These are phyloP conservation scores for Nemania sp. DNA, from an alignment of 2,329 filamentous ascomycete species.

Conservation along the genomic window DNA sequence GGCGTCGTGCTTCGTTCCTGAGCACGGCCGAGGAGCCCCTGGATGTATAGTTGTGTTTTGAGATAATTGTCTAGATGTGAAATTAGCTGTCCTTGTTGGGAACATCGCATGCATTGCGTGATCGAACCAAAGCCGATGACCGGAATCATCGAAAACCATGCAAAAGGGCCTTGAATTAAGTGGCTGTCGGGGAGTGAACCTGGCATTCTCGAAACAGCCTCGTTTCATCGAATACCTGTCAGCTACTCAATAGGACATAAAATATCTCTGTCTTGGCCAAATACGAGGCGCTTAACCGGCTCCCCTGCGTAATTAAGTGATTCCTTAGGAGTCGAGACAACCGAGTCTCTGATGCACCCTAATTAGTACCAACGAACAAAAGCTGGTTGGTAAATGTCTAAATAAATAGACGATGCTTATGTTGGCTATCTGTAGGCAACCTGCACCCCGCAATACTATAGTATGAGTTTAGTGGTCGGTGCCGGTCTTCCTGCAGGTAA, in stretches of 20 bases:
- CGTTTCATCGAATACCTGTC: neutral
- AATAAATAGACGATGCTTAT: no score
- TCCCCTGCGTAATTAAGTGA: neutral
- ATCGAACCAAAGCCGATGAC: neutral
- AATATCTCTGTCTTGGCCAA: neutral
- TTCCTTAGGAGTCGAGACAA: neutral
- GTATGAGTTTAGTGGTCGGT: constrained; percentile 1
- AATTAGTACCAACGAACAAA: no score
- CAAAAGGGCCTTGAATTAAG: neutral
- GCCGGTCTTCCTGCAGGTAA: neutral
- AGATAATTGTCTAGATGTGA: constrained; percentile 18
- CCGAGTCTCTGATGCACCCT: no score
- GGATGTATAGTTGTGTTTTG: constrained; percentile 32
- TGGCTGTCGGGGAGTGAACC: neutral
- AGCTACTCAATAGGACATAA: neutral
- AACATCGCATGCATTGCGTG: neutral
- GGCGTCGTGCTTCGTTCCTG: constrained; percentile 26
- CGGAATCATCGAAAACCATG: neutral
- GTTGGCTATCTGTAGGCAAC: neutral
- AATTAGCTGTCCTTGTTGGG: constrained; percentile 10
- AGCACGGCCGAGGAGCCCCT: neutral
- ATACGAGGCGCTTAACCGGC: neutral
- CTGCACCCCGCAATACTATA: constrained; percentile 5
- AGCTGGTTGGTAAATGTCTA: no score
- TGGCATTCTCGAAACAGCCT: neutral